A percentile compares a stretch with the other conserved stretches of the same genome.
Conservation (phyloP, 2,329 filamentous ascomycete species). For the Bipolaris victoriae region DNA sequence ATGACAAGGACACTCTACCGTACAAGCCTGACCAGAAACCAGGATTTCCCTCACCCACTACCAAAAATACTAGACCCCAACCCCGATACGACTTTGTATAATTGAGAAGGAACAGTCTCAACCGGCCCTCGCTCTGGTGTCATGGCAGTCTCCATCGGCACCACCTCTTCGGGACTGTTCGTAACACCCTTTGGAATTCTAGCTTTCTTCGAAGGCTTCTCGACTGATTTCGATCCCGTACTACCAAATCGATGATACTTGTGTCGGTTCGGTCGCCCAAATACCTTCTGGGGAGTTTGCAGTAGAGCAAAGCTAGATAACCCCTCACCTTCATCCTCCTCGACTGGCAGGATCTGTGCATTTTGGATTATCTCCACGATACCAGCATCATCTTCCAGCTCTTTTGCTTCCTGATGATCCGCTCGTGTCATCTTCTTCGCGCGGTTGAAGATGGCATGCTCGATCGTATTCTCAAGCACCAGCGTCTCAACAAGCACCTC, state of each 20-base stretch:
- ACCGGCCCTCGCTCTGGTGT: background rate
- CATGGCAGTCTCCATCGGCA: background rate
- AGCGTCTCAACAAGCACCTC: conserved; percentile 86
- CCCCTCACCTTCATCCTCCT: conserved; percentile 39
- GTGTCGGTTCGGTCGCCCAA: conserved; percentile 47
- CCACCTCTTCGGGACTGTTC: background rate
- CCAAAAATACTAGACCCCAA: conserved; percentile 10
- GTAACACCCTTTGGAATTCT: conserved; percentile 14
- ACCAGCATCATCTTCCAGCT: conserved; percentile 63
- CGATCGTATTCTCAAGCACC: conserved; percentile 78
- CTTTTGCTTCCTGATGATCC: conserved; percentile 61
- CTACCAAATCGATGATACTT: conserved; percentile 37
- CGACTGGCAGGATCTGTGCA: conserved; percentile 57
- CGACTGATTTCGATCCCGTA: conserved; percentile 21
- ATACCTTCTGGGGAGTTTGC: conserved; percentile 52
- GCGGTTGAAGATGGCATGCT: conserved; percentile 80
- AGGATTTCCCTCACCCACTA: conserved; percentile 1
- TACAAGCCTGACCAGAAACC: background rate
- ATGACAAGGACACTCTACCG: background rate
- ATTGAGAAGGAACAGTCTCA: background rate
- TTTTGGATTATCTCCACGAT: conserved; percentile 66
- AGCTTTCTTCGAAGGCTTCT: conserved; percentile 29
- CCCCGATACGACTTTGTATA: background rate
- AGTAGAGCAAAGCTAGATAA: conserved; percentile 52
- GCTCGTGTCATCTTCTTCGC: conserved; percentile 74